phyloP scores from a whole-genome alignment of 179 eudicot genomes.

The Spergularia azorica region DNA sequence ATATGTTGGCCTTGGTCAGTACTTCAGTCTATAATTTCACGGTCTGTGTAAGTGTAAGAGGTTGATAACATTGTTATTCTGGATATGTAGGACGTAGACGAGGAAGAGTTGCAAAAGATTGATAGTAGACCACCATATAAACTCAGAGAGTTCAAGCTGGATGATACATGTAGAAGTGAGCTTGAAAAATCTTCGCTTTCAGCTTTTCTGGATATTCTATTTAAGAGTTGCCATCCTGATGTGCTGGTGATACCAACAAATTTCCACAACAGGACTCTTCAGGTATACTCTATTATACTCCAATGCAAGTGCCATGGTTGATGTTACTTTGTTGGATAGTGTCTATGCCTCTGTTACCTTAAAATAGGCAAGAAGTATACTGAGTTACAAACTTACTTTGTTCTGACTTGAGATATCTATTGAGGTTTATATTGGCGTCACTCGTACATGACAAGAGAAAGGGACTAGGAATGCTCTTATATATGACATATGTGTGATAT shows the following conservation, averaged over 20 bases:
- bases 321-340: background rate
- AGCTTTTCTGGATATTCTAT: background rate
- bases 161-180: background rate
- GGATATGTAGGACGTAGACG: background rate
- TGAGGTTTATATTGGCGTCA: background rate
- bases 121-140: background rate
- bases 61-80: background rate
- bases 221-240: constrained; percentile 7
- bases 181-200: background rate
- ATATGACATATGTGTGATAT: no score
- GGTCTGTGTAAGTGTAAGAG: no score
- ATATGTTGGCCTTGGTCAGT: background rate
- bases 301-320: background rate
- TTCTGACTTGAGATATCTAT: no score
- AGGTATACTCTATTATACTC: background rate
- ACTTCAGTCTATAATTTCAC: no score
- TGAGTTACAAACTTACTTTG: no score
- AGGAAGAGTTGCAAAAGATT: background rate
- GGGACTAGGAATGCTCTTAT: no score
- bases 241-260: background rate
- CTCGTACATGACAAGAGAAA: no score
- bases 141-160: constrained; percentile 3
- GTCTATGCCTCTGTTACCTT: background rate
- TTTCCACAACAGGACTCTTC: background rate
- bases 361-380: background rate